A percentile compares a stretch with the other conserved stretches of the same genome.
Evolutionary conservation across 352 stramenopile genomes (phyloP).

Genomic region (Globisporangium spiculum): DNA sequence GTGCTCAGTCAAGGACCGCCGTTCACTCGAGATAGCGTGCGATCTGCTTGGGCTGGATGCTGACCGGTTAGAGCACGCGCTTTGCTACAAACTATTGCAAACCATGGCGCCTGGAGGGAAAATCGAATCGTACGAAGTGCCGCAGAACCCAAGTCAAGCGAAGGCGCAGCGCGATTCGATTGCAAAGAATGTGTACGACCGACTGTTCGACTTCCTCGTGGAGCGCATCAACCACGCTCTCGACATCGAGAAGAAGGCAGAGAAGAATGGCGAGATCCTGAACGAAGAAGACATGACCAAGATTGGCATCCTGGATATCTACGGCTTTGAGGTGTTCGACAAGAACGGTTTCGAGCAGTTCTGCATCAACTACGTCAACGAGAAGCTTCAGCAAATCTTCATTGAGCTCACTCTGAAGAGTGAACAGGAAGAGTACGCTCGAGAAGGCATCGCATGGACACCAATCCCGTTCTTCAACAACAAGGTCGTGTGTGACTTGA

Average conservation of each 20-base stretch:
- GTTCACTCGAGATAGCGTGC: slow-evolving; percentile 64
- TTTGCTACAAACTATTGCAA: slow-evolving; percentile 85
- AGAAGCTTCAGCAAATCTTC: slow-evolving; percentile 93
- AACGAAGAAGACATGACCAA: slow-evolving; percentile 74
- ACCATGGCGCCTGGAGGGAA: slow-evolving; percentile 84
- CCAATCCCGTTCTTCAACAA: slow-evolving; percentile 94
- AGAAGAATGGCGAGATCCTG: slow-evolving; percentile 75
- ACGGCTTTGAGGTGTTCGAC: slow-evolving; percentile 96
- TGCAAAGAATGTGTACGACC: slow-evolving; percentile 95
- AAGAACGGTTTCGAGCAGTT: slow-evolving; percentile 95
- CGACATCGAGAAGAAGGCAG: slow-evolving; percentile 79
- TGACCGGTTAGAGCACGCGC: slow-evolving; percentile 53
- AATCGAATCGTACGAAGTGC: slow-evolving; percentile 85
- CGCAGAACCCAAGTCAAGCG: slow-evolving; percentile 86
- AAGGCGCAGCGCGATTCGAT: slow-evolving; percentile 93
- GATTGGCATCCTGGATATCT: slow-evolving; percentile 96
- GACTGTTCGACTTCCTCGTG: slow-evolving; percentile 97
- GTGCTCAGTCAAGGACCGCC: slow-evolving; percentile 41
- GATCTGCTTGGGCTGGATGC: slow-evolving; percentile 67
- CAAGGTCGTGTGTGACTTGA: slow-evolving; percentile 87
- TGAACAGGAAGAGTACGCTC: slow-evolving; percentile 94
- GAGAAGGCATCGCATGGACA: slow-evolving; percentile 90
- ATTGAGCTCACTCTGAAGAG: slow-evolving; percentile 90
- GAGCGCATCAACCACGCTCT: slow-evolving; percentile 86
- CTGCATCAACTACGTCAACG: slow-evolving; percentile 95